Evolutionary conservation across 768 basidiomycete genomes (phyloP).

Genomic region (Rhodotorula diobovata): DNA sequence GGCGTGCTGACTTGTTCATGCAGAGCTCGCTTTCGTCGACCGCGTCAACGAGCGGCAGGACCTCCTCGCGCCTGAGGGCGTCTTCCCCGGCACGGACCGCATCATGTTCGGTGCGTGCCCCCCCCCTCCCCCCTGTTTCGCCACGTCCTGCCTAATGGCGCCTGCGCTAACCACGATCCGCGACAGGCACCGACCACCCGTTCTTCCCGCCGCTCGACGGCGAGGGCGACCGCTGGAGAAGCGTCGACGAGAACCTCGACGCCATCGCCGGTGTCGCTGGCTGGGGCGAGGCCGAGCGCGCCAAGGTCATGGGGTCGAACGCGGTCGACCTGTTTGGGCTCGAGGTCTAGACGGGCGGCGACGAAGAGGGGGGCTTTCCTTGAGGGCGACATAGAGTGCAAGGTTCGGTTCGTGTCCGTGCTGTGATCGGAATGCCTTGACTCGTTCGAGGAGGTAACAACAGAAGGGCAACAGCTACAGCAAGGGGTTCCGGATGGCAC

Average conservation of each 20-base stretch:
- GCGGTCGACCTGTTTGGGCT: slow-evolving; percentile 67
- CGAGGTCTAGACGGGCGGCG: neutral
- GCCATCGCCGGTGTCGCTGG: slow-evolving; percentile 66
- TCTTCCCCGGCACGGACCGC: slow-evolving; percentile 30
- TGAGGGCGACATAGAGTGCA: too few relatives aligned
- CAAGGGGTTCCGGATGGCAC: slow-evolving; percentile 6
- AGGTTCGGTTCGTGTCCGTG: too few relatives aligned
- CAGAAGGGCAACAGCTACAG: neutral
- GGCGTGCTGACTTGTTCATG: neutral
- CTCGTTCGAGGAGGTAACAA: too few relatives aligned
- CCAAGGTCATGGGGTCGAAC: slow-evolving; percentile 65
- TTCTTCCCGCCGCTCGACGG: slow-evolving; percentile 73
- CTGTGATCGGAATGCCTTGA: too few relatives aligned
- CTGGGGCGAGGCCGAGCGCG: slow-evolving; percentile 60
- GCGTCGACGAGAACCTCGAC: slow-evolving; percentile 76
- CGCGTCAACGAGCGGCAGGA: slow-evolving; percentile 25
- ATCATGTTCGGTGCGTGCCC: slow-evolving; percentile 57
- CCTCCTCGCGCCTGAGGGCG: slow-evolving; percentile 21
- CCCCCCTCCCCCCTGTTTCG: neutral
- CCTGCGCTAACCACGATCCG: neutral
- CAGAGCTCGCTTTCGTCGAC: slow-evolving; percentile 31
- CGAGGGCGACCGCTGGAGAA: slow-evolving; percentile 67
- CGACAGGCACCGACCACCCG: slow-evolving; percentile 62
- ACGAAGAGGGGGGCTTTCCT: neutral
- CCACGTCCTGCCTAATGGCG: too few relatives aligned